These are phyloP conservation scores for Hyparrhenia diplandra DNA, from an alignment of 176 grass and related monocot genomes.

Conservation along the genomic window DNA sequence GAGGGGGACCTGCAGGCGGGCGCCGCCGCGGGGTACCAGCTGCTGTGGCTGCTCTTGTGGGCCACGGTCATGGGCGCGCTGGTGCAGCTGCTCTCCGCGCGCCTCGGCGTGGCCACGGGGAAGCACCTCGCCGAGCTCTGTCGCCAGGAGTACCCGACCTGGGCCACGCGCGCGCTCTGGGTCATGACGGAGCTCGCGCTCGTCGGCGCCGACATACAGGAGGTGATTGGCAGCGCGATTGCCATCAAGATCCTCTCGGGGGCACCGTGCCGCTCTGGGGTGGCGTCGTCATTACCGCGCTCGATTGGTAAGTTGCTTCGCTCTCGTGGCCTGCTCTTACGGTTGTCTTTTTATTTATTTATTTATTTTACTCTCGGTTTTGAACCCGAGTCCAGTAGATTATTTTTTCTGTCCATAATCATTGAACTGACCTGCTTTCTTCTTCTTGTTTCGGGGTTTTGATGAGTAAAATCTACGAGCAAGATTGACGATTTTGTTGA, in stretches of 20 bases:
- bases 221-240: slow-evolving; percentile 94
- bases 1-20: slow-evolving; percentile 93
- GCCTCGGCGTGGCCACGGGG: slow-evolving; percentile 77
- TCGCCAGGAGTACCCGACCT: slow-evolving; percentile 71
- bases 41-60: slow-evolving; percentile 90
- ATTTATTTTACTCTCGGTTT: background rate
- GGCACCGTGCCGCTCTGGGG: slow-evolving; percentile 79
- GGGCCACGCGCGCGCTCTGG: slow-evolving; percentile 75
- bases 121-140: slow-evolving; percentile 85
- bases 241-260: slow-evolving; percentile 85
- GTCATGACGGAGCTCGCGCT: slow-evolving; percentile 83
- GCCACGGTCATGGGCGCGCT: slow-evolving; percentile 77
- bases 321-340: background rate
- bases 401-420: background rate
- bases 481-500: background rate
- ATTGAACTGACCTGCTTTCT: background rate
- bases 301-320: slow-evolving; percentile 60
- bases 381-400: background rate
- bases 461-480: background rate
- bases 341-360: background rate
- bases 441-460: background rate
- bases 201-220: slow-evolving; percentile 86
- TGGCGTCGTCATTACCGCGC: slow-evolving; percentile 75
- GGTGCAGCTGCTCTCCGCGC: slow-evolving; percentile 78
- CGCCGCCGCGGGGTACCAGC: slow-evolving; percentile 71